Percentiles rank a stretch among this genome's conserved stretches.
Conservation (phyloP, 1,284 basidiomycete species). For the Ustilago hordei region DNA sequence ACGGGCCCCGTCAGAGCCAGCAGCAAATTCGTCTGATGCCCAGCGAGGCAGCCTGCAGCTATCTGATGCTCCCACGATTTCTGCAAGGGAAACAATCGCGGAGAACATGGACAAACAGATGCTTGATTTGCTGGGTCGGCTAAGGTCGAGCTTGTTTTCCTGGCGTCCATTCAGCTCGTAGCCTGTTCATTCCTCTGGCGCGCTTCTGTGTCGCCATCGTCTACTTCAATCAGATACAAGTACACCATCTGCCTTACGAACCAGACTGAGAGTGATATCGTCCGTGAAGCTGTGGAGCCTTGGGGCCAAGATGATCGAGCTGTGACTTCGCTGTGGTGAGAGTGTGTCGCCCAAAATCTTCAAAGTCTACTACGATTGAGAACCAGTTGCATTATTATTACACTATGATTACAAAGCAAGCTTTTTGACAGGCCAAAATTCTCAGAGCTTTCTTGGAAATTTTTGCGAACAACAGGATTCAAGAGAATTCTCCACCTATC, state of each 20-base stretch:
- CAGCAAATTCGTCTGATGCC: not conserved
- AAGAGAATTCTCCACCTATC: conserved; percentile 13
- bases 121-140: conserved; percentile 27
- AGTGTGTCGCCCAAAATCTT: not conserved
- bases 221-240: not conserved
- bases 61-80: not conserved
- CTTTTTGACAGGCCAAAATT: conserved; percentile 13
- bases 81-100: not conserved
- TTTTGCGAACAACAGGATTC: conserved; percentile 13
- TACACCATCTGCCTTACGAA: not conserved
- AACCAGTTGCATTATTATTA: not conserved
- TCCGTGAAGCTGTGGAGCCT: not conserved
- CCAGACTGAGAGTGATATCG: not conserved
- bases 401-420: conserved; percentile 19
- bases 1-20: not conserved
- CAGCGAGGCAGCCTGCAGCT: not conserved
- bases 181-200: not conserved
- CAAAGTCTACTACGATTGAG: not conserved
- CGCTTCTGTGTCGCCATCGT: not conserved
- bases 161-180: conserved; percentile 43
- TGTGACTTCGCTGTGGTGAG: not conserved
- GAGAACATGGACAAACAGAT: conserved; percentile 22
- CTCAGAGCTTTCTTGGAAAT: conserved; percentile 12
- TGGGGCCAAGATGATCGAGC: not conserved
- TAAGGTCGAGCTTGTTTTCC: conserved; percentile 31